phyloP scores from a whole-genome alignment of 192 early-diverging fungal genomes.

The Diversispora eburnea region DNA sequence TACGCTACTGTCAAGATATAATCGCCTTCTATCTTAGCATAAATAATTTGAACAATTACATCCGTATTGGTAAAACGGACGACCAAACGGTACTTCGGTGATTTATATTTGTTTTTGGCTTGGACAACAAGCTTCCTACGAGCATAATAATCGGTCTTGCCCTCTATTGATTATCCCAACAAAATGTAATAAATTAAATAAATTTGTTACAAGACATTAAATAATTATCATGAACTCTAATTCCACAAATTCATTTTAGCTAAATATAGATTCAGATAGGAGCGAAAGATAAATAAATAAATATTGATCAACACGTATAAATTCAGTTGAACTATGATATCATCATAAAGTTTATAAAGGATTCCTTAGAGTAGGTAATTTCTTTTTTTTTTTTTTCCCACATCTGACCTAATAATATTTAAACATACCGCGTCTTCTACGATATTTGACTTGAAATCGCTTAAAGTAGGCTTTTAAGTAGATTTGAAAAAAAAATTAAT shows the following conservation, averaged over 20 bases:
- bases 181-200: background rate
- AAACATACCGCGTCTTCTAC: slow-evolving; percentile 89
- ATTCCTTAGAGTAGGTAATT: background rate
- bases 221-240: no score
- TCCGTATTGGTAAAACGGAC: slow-evolving; percentile 99
- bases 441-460: slow-evolving; percentile 99
- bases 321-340: slow-evolving; percentile 83
- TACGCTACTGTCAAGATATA: slow-evolving; percentile 93
- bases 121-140: slow-evolving; percentile 97
- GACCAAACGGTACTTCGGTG: slow-evolving; percentile 99
- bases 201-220: background rate
- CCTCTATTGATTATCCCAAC: slow-evolving; percentile 63
- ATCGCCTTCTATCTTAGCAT: slow-evolving; percentile 98
- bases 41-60: slow-evolving; percentile 94
- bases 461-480: slow-evolving; percentile 85
- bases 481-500: background rate
- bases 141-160: slow-evolving; percentile 99
- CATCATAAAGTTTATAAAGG: slow-evolving; percentile 48
- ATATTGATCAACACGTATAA: slow-evolving; percentile 52
- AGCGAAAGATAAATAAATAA: slow-evolving; percentile 77
- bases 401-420: background rate
- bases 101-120: slow-evolving; percentile 99
- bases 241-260: background rate
- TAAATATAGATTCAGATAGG: slow-evolving; percentile 67
- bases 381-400: background rate